Conservation (phyloP, 2,329 filamentous ascomycete genomes). For the Penicillium sp. region DNA sequence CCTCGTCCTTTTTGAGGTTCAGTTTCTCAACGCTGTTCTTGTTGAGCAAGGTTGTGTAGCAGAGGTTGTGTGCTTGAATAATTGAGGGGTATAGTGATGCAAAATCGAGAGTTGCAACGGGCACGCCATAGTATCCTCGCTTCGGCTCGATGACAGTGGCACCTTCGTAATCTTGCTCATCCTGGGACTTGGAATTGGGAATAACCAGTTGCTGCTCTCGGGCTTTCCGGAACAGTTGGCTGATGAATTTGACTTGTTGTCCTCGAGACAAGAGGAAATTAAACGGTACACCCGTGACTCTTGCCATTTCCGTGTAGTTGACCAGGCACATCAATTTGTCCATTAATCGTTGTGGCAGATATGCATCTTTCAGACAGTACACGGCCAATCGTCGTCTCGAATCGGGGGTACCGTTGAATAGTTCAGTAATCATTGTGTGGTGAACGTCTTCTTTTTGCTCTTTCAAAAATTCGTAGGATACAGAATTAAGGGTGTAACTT, state of each 20-base stretch:
- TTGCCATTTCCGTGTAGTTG: conserved; percentile 99
- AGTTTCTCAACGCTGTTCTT: conserved; percentile 74
- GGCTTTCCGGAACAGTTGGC: conserved; percentile 93
- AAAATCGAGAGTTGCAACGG: conserved; percentile 96
- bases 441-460: conserved; percentile 99
- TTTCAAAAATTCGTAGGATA: conserved; percentile 88
- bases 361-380: conserved; percentile 97
- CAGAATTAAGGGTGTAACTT: conserved; percentile 96
- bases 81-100: conserved; percentile 98
- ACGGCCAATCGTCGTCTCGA: conserved; percentile 85
- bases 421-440: conserved; percentile 97
- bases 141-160: conserved; percentile 96
- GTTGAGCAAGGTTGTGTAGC: conserved; percentile 90
- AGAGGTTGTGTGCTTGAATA: conserved; percentile 97
- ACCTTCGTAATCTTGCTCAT: conserved; percentile 91
- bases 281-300: conserved; percentile 97
- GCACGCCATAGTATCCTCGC: conserved; percentile 89
- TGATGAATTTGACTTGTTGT: conserved; percentile 97
- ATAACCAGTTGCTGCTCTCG: conserved; percentile 91
- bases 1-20: conserved; percentile 77
- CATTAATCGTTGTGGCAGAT: conserved; percentile 88
- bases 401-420: conserved; percentile 94
- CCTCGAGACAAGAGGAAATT: conserved; percentile 88
- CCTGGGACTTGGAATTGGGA: conserved; percentile 73
- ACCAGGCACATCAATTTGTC: conserved; percentile 98